Percentiles rank a stretch among this genome's conserved stretches.
Conservation (phyloP, 345 rosid species). For the Eucalyptus curtisii region DNA sequence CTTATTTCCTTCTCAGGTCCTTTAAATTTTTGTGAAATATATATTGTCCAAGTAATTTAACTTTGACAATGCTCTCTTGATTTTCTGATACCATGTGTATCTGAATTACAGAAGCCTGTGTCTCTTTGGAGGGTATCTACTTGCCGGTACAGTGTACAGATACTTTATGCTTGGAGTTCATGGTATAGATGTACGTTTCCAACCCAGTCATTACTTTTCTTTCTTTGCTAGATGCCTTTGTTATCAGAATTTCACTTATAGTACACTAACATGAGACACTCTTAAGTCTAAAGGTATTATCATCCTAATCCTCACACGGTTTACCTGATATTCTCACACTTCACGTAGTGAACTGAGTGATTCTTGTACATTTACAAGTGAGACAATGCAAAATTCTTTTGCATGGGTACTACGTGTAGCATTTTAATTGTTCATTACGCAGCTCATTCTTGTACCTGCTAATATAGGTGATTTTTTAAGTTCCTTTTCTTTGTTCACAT, state of each 20-base stretch:
- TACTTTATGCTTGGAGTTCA: slow-evolving; percentile 54
- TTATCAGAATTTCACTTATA: neutral
- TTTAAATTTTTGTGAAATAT: neutral
- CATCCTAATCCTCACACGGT: neutral
- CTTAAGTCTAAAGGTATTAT: neutral
- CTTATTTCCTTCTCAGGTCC: neutral
- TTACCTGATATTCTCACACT: neutral
- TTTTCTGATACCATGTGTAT: neutral
- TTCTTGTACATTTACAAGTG: neutral
- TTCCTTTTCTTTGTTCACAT: neutral
- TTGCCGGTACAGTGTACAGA: slow-evolving; percentile 66
- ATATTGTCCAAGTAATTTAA: neutral
- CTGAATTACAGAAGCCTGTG: slow-evolving; percentile 42
- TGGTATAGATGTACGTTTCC: slow-evolving; percentile 55
- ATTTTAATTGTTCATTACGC: neutral
- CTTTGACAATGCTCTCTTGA: neutral
- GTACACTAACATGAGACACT: neutral
- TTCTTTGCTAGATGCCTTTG: neutral
- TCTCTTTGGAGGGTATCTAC: slow-evolving; percentile 69
- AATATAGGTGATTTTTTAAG: neutral
- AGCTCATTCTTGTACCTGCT: neutral
- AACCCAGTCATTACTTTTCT: neutral
- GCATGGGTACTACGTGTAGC: neutral
- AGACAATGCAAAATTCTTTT: neutral
- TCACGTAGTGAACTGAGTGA: neutral